Percentiles rank a stretch among this genome's conserved stretches.
These are phyloP conservation scores for Tremellales sp. DNA, from an alignment of 1,284 basidiomycete genomes.

Conservation along the genomic window DNA sequence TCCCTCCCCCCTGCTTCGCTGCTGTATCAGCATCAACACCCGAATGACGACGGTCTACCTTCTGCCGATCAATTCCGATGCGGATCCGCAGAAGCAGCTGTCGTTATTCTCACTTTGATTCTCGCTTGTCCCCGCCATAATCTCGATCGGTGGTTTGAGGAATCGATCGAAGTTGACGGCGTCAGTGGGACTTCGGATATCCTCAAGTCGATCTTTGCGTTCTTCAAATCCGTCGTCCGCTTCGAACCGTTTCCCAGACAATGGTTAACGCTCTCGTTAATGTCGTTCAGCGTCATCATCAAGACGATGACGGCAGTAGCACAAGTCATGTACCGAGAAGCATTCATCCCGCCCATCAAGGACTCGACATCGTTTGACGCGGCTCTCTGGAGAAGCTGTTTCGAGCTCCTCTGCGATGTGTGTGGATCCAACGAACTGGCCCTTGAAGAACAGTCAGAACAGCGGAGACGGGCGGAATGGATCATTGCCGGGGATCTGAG, in stretches of 20 bases:
- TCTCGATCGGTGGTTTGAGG: constrained; percentile 73
- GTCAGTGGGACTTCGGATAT: constrained; percentile 68
- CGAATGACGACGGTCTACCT: constrained; percentile 25
- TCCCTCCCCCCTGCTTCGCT: constrained; percentile 58
- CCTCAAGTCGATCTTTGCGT: constrained; percentile 74
- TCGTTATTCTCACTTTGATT: constrained; percentile 78
- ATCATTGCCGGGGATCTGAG: constrained; percentile 90
- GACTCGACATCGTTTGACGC: constrained; percentile 67
- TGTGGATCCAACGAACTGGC: constrained; percentile 85
- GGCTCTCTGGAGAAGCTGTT: constrained; percentile 73
- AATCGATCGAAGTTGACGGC: constrained; percentile 79
- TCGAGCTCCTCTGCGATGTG: constrained; percentile 77
- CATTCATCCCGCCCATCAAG: constrained; percentile 72
- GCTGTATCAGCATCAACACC: constrained; percentile 32
- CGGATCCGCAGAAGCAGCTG: constrained; percentile 77
- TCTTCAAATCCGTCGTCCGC: constrained; percentile 74
- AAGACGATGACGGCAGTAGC: constrained; percentile 83
- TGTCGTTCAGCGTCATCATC: constrained; percentile 82
- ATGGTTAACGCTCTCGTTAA: constrained; percentile 89
- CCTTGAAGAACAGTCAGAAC: constrained; percentile 66
- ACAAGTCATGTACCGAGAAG: constrained; percentile 63
- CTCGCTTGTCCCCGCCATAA: constrained; percentile 73
- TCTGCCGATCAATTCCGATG: constrained; percentile 63
- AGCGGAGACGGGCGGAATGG: constrained; percentile 95
- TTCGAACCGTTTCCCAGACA: constrained; percentile 85